Base-by-base conservation (phyloP, 129 eudicot species). In the Lactuca sativa region DNA sequence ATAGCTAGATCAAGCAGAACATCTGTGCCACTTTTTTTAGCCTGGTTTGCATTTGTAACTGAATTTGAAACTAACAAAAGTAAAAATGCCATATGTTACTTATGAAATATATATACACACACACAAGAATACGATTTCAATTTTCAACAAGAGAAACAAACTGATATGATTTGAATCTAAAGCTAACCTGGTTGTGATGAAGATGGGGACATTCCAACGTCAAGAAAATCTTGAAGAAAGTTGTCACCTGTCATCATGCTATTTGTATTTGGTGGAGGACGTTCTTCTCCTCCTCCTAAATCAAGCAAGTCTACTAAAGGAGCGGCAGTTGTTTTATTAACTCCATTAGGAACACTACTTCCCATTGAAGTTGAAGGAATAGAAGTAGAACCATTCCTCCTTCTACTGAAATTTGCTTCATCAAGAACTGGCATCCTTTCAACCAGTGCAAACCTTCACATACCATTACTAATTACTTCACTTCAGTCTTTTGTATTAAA, bases 361-460 rank as follows among this genome's bases (percentile, higher is more conserved):
- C 85, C 76, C 21, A 21, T 21, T 64, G 90, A 85, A 70, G 90
- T 79, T 73, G 21, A 21, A 21, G 21, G 21, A 21, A 21, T 21
- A 21, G 21, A 21, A 21, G 21, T 21, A 21, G 21, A 92, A 83
- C 96, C 96, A 65, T 88, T 82, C 77, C 79, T 92, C 77, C 88
- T 92, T 58, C 89, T 89, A 56, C 82, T 86, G 72, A 67, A 86
- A 48, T 92, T 89, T 72, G 96, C 91, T 73, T 92, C 98, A 74
- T 92, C 98, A 68, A 92, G 95, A 59, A 87, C 95, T 8, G 98
- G 98, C 96, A 92, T 92, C 74, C 90, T 79, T 76, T 92, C 98
- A 51, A 90, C 90, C 71, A 92, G 78, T 7, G 88, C 72, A 64
- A 95, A 13, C 21, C 21, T 21, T 21, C 21, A 21, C 21, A 21